phyloP scores from a whole-genome alignment of 192 early-diverging fungal genomes.

The Backusella luteola region DNA sequence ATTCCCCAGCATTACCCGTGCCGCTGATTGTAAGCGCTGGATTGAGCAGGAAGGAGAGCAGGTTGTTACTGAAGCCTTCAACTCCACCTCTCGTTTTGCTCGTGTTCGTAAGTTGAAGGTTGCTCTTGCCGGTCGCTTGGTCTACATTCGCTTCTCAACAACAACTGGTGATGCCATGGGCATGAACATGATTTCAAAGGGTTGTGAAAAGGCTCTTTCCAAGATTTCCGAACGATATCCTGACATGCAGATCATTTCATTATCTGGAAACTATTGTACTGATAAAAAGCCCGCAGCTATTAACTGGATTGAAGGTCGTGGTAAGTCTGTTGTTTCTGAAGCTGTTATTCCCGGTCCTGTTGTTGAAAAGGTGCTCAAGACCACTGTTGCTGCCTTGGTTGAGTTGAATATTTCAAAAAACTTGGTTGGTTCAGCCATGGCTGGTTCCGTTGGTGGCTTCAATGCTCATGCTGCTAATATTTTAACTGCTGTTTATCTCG shows the following conservation, averaged over 20 bases:
- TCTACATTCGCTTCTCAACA: constrained; percentile 88
- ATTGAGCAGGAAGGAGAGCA: constrained; percentile 65
- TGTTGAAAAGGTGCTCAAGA: constrained; percentile 84
- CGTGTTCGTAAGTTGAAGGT: constrained; percentile 80
- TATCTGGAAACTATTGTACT: constrained; percentile 94
- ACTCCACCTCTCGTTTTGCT: constrained; percentile 88
- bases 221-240: constrained; percentile 61
- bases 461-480: constrained; percentile 96
- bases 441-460: constrained; percentile 87
- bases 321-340: constrained; percentile 89
- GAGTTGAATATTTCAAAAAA: constrained; percentile 86
- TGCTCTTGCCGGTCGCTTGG: constrained; percentile 75
- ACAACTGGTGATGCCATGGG: constrained; percentile 97
- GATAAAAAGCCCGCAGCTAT: constrained; percentile 97
- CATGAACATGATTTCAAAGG: constrained; percentile 99
- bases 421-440: constrained; percentile 92
- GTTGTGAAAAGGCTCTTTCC: constrained; percentile 81
- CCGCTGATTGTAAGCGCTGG: constrained; percentile 70
- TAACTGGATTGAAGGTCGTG: constrained; percentile 97
- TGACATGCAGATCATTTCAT: constrained; percentile 74
- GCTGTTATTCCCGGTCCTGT: constrained; percentile 78
- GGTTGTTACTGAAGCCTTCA: constrained; percentile 73
- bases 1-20: constrained; percentile 69
- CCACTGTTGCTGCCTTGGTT: constrained; percentile 74
- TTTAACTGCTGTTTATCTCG: constrained; percentile 85